Evolutionary conservation across 306 rosid species (phyloP), one percentile per base, ranked within the genome.

Genomic region (Casuarina equisetifolia): DNA sequence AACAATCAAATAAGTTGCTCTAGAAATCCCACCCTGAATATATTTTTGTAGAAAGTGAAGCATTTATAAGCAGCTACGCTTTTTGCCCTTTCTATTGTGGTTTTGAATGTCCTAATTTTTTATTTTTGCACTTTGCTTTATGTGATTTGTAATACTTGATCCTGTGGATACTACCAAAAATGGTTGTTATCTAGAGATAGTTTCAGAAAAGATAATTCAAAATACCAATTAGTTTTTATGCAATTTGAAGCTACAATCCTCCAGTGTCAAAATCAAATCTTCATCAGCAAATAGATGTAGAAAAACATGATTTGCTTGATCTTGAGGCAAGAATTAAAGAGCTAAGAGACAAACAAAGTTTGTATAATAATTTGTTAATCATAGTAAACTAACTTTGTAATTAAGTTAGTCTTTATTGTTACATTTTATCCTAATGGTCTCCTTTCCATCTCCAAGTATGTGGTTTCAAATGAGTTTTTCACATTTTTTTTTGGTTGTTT

Each of bases 241-340:
- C 91, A 92, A 97, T 92, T 88, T 69, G 96, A 95, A 78, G 93
- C 95, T 20, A 80, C 86, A 42, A 88, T 83, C 58, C 92, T 95
- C 50, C 94, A 95, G 69, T 81, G 80, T 77, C 94, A 95, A 80
- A 95, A 95, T 76, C 97, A 95, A 89, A 85, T 73, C 97, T 95
- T 74, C 92, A 84, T 85, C 97, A 87, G 77, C 90, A 88, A 85
- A 91, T 82, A 73, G 93, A 92, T 36, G 36, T 63, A 49, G 92
- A 95, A 73, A 95, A 91, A 82, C 86, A 87, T 9, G 91, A 88
- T 74, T 81, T 95, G 86, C 94, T 79, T 62, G 92, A 86, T 35
- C 90, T 95, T 42, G 92, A 91, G 76, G 83, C 69, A 11, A 90
- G 88, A 63, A 82, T 90, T 36, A 78, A 75, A 79, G 82, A 84